phyloP scores from a whole-genome alignment of 306 rosid species.

The Myrica gale region DNA sequence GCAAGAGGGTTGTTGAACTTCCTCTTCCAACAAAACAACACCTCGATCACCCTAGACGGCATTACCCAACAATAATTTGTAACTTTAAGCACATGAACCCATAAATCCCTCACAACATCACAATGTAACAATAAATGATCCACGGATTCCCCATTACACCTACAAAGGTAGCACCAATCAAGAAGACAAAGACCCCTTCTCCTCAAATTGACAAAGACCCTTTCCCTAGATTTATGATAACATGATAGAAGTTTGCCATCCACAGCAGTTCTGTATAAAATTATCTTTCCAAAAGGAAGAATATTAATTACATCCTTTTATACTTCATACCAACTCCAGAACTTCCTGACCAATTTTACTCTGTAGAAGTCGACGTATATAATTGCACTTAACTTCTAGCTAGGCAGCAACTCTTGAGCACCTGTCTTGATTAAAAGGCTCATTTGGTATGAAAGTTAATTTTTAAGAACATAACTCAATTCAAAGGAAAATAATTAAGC shows the following conservation, averaged over 20 bases:
- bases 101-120: too few species aligned
- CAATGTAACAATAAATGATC: too few species aligned
- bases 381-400: background rate
- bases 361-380: background rate
- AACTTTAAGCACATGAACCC: too few species aligned
- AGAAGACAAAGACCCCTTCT: too few species aligned
- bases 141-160: too few species aligned
- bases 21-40: too few species aligned
- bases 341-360: background rate
- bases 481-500: background rate
- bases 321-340: background rate
- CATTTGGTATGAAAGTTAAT: background rate
- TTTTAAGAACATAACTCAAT: background rate
- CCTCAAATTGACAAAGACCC: too few species aligned
- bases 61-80: too few species aligned
- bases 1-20: too few species aligned
- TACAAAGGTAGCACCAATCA: too few species aligned
- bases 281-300: background rate
- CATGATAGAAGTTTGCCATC: background rate
- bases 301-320: background rate
- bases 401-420: background rate
- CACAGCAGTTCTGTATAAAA: too few species aligned
- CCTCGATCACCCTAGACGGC: too few species aligned
- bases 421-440: background rate
- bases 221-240: conserved; percentile 1